Conservation (phyloP, 2,329 filamentous ascomycete genomes). For the Diaporthe humulicola region DNA sequence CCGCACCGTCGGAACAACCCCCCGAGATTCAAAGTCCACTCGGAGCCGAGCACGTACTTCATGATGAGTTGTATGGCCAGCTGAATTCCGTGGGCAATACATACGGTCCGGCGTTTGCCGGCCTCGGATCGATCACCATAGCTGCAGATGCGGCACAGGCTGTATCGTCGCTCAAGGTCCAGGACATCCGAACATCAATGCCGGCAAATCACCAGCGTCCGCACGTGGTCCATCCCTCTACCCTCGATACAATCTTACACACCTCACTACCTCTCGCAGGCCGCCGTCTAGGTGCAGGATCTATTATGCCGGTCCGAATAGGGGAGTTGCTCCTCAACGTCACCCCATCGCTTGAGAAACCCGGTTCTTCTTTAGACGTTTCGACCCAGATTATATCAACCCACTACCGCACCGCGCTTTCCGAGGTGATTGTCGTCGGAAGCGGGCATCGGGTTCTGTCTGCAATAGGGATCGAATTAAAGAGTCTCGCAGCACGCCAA, state of each 20-base stretch:
- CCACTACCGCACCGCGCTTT: background rate
- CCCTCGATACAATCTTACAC: conserved; percentile 18
- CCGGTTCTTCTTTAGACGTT: background rate
- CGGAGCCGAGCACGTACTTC: background rate
- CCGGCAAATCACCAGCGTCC: conserved; percentile 2
- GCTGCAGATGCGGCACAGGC: background rate
- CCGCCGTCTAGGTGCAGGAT: background rate
- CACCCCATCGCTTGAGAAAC: background rate
- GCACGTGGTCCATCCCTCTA: conserved; percentile 19
- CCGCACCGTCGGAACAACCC: background rate
- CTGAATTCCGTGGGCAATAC: background rate
- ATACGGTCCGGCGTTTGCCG: conserved; percentile 9
- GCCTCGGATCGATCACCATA: background rate
- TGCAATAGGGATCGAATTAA: background rate
- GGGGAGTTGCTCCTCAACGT: background rate
- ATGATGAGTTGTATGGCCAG: background rate
- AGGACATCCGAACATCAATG: background rate
- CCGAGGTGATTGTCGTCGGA: background rate
- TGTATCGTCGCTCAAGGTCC: background rate
- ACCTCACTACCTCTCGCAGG: background rate
- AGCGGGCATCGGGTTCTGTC: background rate
- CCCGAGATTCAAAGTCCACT: background rate
- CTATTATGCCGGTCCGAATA: conserved; percentile 21
- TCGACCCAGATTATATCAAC: background rate
- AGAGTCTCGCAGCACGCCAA: background rate